Evolutionary conservation across 2,329 filamentous ascomycete genomes (phyloP), one percentile per base, ranked within the genome.

Genomic region (Colletotrichum falcatum): DNA sequence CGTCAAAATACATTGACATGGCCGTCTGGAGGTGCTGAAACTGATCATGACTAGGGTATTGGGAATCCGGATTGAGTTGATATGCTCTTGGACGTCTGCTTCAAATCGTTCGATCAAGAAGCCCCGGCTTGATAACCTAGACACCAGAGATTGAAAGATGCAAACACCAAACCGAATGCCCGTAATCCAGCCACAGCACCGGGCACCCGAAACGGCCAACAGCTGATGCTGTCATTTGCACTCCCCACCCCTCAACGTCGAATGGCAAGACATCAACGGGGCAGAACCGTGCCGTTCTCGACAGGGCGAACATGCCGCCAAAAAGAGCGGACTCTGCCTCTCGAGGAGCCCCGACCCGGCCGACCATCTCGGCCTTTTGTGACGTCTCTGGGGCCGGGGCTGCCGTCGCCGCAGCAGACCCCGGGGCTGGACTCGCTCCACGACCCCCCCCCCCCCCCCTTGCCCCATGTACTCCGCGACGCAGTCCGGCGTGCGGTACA

Each of bases 321-420:
- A 61, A 66, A 61, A 66, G 7, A 60, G 3, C 44, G 46, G 44
- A 3, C 63, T 61, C 49, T 77, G 73, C 12, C 61, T 39, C 14
- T 71, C 58, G 18, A 81, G 74, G 12, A n/a, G n/a, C n/a, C n/a
- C n/a, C n/a, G n/a, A n/a, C n/a, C n/a, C n/a, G n/a, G n/a, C n/a
- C n/a, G n/a, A n/a, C n/a, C n/a, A 61, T 79, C 51, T 75, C 78
- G 3, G 65, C 3, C 18, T 75, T 75, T 23, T 30, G 64, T 73
- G 37, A 73, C 71, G 64, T 67, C 66, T n/a, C 70, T 67, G 46
- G 76, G 62, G 61, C 75, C 63, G 3, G 74, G 73, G 7, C 7
- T 3, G 37, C 79, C 79, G 74, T 84, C 82, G 61, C 76, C 73
- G 74, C 82, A 84, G 37, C 78, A 65, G 7, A 83, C 73, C 4